Percentiles rank a stretch among this genome's conserved stretches.
These are phyloP conservation scores for Lichtheimia hyalospora DNA, from an alignment of 371 early-diverging fungal genomes.

Conservation along the genomic window DNA sequence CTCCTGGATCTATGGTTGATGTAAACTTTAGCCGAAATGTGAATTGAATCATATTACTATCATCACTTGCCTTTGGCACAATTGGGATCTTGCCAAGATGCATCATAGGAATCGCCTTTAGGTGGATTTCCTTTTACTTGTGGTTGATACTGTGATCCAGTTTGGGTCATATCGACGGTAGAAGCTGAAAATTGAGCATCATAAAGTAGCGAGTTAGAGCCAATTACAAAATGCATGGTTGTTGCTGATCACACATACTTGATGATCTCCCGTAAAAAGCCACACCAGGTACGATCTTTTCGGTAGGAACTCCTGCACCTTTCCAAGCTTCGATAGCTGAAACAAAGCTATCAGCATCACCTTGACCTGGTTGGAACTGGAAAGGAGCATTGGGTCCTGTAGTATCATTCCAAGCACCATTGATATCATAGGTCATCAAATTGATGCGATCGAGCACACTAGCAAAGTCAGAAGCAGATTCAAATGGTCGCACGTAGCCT, in stretches of 20 bases:
- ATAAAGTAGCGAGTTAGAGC: not conserved
- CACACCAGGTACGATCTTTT: slow-evolving; percentile 61
- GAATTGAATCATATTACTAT: not conserved
- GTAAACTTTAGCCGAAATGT: not conserved
- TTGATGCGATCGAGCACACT: slow-evolving; percentile 60
- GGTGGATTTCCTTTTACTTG: slow-evolving; percentile 25
- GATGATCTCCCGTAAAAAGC: slow-evolving; percentile 68
- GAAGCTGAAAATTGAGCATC: slow-evolving; percentile 23
- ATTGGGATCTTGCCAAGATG: slow-evolving; percentile 15
- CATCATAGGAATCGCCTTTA: slow-evolving; percentile 37
- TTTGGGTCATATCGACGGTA: slow-evolving; percentile 27
- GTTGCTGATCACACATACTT: slow-evolving; percentile 16
- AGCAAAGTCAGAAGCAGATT: slow-evolving; percentile 52
- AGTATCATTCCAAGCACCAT: slow-evolving; percentile 54
- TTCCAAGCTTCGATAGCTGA: slow-evolving; percentile 57
- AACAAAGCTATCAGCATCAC: slow-evolving; percentile 31
- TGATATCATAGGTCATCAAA: slow-evolving; percentile 58
- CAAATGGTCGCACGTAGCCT: slow-evolving; percentile 51
- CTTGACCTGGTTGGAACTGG: slow-evolving; percentile 21
- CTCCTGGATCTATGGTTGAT: slow-evolving; percentile 14
- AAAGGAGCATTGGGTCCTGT: slow-evolving; percentile 61
- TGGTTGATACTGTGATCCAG: slow-evolving; percentile 27
- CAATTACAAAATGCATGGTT: not conserved
- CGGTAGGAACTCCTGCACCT: slow-evolving; percentile 53
- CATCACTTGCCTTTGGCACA: slow-evolving; percentile 1